Conservation (phyloP, 176 grass and related monocot species). For the Secale cereale region DNA sequence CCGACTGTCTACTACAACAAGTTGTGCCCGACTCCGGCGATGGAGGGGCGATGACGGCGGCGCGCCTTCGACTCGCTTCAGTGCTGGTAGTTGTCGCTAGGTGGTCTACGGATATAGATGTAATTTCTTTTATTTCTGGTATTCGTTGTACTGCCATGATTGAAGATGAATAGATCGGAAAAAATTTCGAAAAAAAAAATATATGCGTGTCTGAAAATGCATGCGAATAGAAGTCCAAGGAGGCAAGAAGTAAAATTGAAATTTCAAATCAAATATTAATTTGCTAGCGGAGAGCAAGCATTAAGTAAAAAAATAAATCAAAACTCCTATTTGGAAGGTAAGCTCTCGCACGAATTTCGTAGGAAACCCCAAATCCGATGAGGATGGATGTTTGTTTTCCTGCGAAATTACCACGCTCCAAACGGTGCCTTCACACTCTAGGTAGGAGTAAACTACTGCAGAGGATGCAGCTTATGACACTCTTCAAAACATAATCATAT, state of each 20-base stretch:
- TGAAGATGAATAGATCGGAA: no score
- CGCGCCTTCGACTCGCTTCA: no score
- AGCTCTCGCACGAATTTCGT: not conserved
- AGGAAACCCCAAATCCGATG: not conserved
- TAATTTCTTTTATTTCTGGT: no score
- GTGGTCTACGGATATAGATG: no score
- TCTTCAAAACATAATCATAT: slow-evolving; percentile 1
- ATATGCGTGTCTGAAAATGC: not conserved
- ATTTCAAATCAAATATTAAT: not conserved
- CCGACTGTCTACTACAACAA: no score
- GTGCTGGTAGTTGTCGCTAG: no score
- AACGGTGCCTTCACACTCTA: no score
- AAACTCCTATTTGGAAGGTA: not conserved
- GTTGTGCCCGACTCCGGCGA: no score
- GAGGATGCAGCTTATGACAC: slow-evolving; percentile 26
- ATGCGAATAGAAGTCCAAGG: not conserved
- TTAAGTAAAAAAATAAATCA: not conserved
- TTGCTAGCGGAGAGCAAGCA: not conserved
- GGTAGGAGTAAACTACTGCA: not conserved
- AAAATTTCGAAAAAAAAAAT: no score
- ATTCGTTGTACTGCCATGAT: no score
- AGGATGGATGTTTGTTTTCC: not conserved
- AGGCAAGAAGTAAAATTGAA: not conserved
- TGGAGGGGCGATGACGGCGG: no score
- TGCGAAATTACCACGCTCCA: slow-evolving; percentile 6